Conservation (phyloP, 1,284 basidiomycete species). For the Earliella scabrosa region DNA sequence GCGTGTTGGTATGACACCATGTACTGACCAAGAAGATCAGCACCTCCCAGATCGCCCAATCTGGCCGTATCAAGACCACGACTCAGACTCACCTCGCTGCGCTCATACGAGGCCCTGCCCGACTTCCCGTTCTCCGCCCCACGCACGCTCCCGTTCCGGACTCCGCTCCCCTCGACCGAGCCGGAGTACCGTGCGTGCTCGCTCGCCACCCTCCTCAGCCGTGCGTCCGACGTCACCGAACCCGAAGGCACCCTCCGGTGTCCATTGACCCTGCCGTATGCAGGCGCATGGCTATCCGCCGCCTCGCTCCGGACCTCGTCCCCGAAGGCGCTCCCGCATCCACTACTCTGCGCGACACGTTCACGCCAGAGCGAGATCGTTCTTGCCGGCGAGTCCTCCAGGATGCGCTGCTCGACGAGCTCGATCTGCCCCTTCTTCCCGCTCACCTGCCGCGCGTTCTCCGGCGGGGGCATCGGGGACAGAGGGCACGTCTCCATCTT, state of each 20-base stretch:
- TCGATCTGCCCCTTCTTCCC: slow-evolving; percentile 31
- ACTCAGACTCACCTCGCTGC: slow-evolving; percentile 32
- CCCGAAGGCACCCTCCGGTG: slow-evolving; percentile 30
- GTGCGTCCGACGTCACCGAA: slow-evolving; percentile 14
- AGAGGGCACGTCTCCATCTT: background rate
- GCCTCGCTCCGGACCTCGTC: slow-evolving; percentile 22
- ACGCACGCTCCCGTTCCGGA: slow-evolving; percentile 16
- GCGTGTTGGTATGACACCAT: slow-evolving; percentile 34
- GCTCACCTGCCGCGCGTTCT: slow-evolving; percentile 31
- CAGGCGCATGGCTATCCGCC: slow-evolving; percentile 22
- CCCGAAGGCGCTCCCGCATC: slow-evolving; percentile 5
- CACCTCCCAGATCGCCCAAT: background rate
- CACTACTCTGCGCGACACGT: slow-evolving; percentile 36
- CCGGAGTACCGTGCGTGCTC: slow-evolving; percentile 16
- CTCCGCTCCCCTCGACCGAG: slow-evolving; percentile 13
- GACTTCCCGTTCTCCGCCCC: slow-evolving; percentile 18
- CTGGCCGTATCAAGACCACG: too few relatives aligned
- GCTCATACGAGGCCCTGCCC: slow-evolving; percentile 29
- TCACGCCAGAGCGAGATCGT: slow-evolving; percentile 44
- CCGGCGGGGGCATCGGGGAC: slow-evolving; percentile 12
- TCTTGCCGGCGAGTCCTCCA: slow-evolving; percentile 40
- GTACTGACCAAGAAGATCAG: slow-evolving; percentile 24
- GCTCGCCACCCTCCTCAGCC: slow-evolving; percentile 25
- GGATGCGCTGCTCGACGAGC: slow-evolving; percentile 38
- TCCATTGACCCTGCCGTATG: background rate